Percentiles rank a stretch among this genome's conserved stretches.
phyloP scores from a whole-genome alignment of 192 early-diverging fungal genomes.

The Irineochytrium annulatum region DNA sequence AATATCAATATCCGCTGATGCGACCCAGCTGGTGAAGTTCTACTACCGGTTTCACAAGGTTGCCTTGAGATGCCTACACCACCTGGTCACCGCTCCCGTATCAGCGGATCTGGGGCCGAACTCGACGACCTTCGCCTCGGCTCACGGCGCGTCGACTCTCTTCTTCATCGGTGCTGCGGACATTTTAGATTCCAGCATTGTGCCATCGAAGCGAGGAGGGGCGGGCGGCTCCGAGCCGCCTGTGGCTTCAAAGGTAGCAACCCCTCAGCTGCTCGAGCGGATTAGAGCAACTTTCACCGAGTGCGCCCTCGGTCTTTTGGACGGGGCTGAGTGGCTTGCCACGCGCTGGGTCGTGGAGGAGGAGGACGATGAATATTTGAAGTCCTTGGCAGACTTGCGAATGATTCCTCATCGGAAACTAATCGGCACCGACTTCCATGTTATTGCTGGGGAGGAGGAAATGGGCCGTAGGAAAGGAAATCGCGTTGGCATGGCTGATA shows the following conservation, averaged over 20 bases:
- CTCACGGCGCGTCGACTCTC: neutral
- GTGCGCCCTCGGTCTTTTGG: constrained; percentile 70
- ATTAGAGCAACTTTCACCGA: constrained; percentile 64
- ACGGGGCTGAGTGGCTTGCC: constrained; percentile 63
- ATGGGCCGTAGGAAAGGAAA: neutral
- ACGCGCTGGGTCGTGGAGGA: constrained; percentile 23
- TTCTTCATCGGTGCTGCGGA: neutral
- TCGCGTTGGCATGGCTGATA: constrained; percentile 16
- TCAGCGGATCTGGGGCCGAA: neutral
- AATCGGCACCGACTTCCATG: constrained; percentile 7
- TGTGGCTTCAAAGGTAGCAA: neutral
- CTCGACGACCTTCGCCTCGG: neutral
- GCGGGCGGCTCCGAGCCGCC: constrained; percentile 10
- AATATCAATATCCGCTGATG: constrained; percentile 32
- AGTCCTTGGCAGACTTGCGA: constrained; percentile 9
- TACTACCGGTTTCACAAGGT: constrained; percentile 69
- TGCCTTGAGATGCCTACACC: constrained; percentile 59
- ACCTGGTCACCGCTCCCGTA: constrained; percentile 37
- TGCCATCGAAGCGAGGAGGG: neutral
- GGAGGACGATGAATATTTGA: neutral
- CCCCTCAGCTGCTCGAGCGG: constrained; percentile 47
- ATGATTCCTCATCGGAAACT: constrained; percentile 18
- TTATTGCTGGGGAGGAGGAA: constrained; percentile 7
- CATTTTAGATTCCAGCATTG: neutral
- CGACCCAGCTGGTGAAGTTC: constrained; percentile 59